Percentiles rank a stretch among this genome's conserved stretches.
These are phyloP conservation scores for Aspergillus felis DNA, from an alignment of 2,329 filamentous ascomycete species.

Conservation along the genomic window DNA sequence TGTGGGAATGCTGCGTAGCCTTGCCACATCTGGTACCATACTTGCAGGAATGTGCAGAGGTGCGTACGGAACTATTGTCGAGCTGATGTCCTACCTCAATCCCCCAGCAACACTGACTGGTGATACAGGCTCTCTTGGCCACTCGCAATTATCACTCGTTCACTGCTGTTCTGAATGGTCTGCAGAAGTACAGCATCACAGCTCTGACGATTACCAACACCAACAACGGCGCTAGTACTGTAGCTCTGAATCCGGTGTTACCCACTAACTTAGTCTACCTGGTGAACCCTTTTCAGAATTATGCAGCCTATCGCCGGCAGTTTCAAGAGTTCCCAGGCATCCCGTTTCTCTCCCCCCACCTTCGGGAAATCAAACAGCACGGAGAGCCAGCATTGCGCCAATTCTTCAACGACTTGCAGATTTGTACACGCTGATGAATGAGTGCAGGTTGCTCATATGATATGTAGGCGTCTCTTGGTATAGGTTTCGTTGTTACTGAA, in stretches of 20 bases:
- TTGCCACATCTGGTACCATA: slow-evolving; percentile 29
- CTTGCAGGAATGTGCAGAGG: slow-evolving; percentile 34
- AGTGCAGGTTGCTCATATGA: slow-evolving; percentile 7
- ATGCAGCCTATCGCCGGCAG: slow-evolving; percentile 31
- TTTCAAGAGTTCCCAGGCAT: slow-evolving; percentile 32
- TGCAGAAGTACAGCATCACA: slow-evolving; percentile 31
- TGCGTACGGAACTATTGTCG: slow-evolving; percentile 15
- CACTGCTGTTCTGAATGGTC: slow-evolving; percentile 33
- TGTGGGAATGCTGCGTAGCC: slow-evolving; percentile 38
- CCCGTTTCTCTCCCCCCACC: slow-evolving; percentile 38
- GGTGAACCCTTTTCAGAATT: slow-evolving; percentile 30
- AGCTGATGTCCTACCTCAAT: slow-evolving; percentile 2
- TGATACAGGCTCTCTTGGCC: slow-evolving; percentile 24
- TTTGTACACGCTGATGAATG: slow-evolving; percentile 18
- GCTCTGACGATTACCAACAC: slow-evolving; percentile 17
- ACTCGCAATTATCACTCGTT: slow-evolving; percentile 36
- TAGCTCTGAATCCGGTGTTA: slow-evolving; percentile 21
- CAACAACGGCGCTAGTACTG: slow-evolving; percentile 11
- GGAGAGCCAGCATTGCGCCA: slow-evolving; percentile 25
- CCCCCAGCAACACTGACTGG: slow-evolving; percentile 1
- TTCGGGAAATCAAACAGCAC: slow-evolving; percentile 28
- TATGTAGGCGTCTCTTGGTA: background rate
- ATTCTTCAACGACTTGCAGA: slow-evolving; percentile 24
- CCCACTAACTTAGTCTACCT: slow-evolving; percentile 24
- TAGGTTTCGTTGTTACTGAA: background rate